A percentile compares a stretch with the other conserved stretches of the same genome.
Evolutionary conservation across 108 stramenopile species (phyloP).

Genomic region (Epithemia pelagica): DNA sequence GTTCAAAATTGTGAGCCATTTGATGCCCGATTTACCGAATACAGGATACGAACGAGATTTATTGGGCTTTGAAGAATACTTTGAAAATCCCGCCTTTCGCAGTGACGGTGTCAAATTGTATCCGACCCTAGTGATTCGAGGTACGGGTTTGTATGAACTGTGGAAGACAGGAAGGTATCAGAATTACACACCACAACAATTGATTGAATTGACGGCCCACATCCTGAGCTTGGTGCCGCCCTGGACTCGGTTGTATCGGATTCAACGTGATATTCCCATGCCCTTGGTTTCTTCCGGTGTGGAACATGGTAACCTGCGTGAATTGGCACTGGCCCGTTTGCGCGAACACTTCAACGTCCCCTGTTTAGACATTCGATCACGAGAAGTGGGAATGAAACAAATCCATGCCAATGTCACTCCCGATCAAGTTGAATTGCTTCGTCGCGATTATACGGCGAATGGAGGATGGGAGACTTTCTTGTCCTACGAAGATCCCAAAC

Average conservation of each 20-base stretch:
- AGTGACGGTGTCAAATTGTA: slow-evolving; percentile 94
- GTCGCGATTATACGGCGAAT: slow-evolving; percentile 89
- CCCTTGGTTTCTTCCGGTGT: slow-evolving; percentile 91
- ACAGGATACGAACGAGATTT: slow-evolving; percentile 89
- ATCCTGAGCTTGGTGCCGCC: slow-evolving; percentile 89
- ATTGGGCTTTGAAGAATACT: slow-evolving; percentile 85
- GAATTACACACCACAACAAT: slow-evolving; percentile 92
- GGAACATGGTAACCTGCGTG: slow-evolving; percentile 91
- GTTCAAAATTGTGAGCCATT: slow-evolving; percentile 95
- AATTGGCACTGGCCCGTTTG: slow-evolving; percentile 80
- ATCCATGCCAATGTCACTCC: slow-evolving; percentile 86
- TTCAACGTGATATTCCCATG: slow-evolving; percentile 97
- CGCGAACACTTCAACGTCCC: slow-evolving; percentile 78
- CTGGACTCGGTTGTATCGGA: slow-evolving; percentile 94
- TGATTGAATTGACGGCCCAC: slow-evolving; percentile 88
- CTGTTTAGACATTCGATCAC: slow-evolving; percentile 89
- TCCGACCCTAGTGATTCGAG: slow-evolving; percentile 93
- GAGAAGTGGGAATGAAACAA: slow-evolving; percentile 94
- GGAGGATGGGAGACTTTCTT: slow-evolving; percentile 96
- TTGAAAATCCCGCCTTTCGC: slow-evolving; percentile 89
- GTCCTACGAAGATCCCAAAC: slow-evolving; percentile 87
- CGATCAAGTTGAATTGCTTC: slow-evolving; percentile 89
- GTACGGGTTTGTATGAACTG: slow-evolving; percentile 93
- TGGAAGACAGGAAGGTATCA: slow-evolving; percentile 92
- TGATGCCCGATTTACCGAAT: slow-evolving; percentile 98